phyloP scores from a whole-genome alignment of 1,139 yeast genomes.

The Sugiyamaella xylanicola region DNA sequence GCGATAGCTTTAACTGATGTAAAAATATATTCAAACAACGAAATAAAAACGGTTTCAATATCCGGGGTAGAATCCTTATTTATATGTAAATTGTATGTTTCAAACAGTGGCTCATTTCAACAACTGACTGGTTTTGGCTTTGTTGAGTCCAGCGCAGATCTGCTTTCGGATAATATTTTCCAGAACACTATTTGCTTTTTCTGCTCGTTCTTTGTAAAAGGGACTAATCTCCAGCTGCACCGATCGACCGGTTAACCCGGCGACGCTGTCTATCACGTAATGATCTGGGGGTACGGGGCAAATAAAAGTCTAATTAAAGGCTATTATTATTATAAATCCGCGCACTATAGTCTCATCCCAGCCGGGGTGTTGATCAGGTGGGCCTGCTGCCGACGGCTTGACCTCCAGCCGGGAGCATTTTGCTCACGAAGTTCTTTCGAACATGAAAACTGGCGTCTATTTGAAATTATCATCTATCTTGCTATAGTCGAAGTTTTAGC shows the following conservation, averaged over 20 bases:
- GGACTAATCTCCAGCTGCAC: background rate
- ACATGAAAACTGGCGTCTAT: too few species aligned
- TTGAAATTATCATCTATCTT: too few species aligned
- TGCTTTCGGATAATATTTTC: slow-evolving; percentile 7
- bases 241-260: slow-evolving; percentile 17
- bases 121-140: background rate
- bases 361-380: background rate
- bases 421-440: too few species aligned
- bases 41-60: background rate
- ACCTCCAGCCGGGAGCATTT: too few species aligned
- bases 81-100: background rate
- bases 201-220: background rate
- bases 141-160: slow-evolving; percentile 15
- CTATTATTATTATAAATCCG: background rate
- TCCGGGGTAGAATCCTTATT: slow-evolving; percentile 8
- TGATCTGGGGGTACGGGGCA: background rate
- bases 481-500: too few species aligned
- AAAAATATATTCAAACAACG: background rate
- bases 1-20: too few species aligned
- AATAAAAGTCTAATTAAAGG: background rate
- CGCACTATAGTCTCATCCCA: background rate
- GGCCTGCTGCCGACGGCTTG: background rate
- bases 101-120: background rate
- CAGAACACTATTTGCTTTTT: slow-evolving; percentile 3
- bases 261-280: background rate